phyloP scores from a whole-genome alignment of 495 filamentous ascomycete species.

The Delitschia confertaspora region DNA sequence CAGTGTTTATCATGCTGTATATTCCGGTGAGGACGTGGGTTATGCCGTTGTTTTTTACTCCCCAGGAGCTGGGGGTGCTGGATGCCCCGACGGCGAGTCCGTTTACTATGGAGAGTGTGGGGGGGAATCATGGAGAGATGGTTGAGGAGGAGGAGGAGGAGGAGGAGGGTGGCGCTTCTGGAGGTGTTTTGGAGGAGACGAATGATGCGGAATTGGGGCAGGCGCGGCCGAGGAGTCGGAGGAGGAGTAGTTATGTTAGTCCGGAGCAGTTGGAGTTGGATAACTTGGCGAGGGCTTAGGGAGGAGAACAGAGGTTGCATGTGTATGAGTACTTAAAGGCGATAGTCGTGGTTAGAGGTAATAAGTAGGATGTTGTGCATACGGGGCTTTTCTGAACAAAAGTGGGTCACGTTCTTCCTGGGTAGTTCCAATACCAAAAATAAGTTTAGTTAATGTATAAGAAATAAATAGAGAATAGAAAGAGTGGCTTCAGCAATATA shows the following conservation, averaged over 20 bases:
- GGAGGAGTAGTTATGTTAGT: slow-evolving; percentile 14
- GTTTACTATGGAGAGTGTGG: slow-evolving; percentile 79
- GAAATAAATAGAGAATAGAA: too few relatives aligned
- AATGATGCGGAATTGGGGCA: slow-evolving; percentile 28
- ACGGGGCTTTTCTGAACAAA: neutral
- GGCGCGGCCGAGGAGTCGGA: slow-evolving; percentile 5
- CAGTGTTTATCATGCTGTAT: slow-evolving; percentile 71
- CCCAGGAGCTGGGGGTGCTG: slow-evolving; percentile 58
- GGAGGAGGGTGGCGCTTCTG: neutral
- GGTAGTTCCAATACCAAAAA: neutral
- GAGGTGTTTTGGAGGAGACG: slow-evolving; percentile 11
- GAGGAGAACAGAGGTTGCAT: neutral
- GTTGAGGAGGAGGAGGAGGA: neutral
- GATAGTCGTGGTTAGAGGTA: neutral
- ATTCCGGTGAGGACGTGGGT: slow-evolving; percentile 68
- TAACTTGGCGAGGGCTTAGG: slow-evolving; percentile 1
- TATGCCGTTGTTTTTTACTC: slow-evolving; percentile 60
- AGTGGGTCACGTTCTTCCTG: neutral
- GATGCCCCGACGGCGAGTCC: slow-evolving; percentile 75
- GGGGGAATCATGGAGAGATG: slow-evolving; percentile 54
- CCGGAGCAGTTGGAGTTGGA: slow-evolving; percentile 17
- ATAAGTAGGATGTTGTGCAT: neutral
- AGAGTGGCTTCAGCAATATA: too few relatives aligned
- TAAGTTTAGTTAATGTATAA: too few relatives aligned
- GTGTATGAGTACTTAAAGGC: neutral